Conservation (phyloP, 305 asterid genomes). For the Fraxinus greggii region DNA sequence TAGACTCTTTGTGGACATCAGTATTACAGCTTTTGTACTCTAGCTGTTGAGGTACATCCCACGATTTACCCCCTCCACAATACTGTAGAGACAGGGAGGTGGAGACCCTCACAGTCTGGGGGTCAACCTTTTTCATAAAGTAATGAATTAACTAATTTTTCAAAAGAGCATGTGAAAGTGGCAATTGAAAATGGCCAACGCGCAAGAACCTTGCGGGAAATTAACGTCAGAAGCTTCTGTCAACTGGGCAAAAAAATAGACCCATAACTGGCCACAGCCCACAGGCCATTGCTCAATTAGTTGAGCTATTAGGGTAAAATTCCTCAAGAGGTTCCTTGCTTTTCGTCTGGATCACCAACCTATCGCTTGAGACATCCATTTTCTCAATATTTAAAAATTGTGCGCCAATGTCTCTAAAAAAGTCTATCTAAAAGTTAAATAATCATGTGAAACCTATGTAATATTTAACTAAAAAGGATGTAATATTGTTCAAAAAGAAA, state of each 20-base stretch:
- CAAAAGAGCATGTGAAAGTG: background rate
- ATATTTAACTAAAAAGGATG: too few species aligned
- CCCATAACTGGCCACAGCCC: background rate
- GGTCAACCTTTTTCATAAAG: too few species aligned
- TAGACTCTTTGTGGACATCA: too few species aligned
- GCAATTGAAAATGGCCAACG: background rate
- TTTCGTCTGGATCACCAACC: background rate
- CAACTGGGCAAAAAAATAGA: conserved; percentile 22
- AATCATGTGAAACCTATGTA: background rate
- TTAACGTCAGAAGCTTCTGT: conserved; percentile 7
- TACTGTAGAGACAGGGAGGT: too few species aligned
- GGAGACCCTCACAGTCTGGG: too few species aligned
- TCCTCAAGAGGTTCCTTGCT: background rate
- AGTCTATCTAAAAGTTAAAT: too few species aligned
- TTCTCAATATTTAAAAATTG: background rate
- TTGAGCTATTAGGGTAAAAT: background rate
- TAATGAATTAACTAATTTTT: background rate
- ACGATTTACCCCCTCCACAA: too few species aligned
- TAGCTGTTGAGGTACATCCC: too few species aligned
- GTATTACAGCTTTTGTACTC: too few species aligned
- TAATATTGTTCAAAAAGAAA: background rate
- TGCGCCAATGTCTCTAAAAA: background rate
- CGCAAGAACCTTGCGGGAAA: background rate
- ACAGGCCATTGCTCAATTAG: background rate
- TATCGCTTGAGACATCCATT: background rate